These are phyloP conservation scores for Senecio squalidus DNA, from an alignment of 140 eudicot genomes.

Conservation along the genomic window DNA sequence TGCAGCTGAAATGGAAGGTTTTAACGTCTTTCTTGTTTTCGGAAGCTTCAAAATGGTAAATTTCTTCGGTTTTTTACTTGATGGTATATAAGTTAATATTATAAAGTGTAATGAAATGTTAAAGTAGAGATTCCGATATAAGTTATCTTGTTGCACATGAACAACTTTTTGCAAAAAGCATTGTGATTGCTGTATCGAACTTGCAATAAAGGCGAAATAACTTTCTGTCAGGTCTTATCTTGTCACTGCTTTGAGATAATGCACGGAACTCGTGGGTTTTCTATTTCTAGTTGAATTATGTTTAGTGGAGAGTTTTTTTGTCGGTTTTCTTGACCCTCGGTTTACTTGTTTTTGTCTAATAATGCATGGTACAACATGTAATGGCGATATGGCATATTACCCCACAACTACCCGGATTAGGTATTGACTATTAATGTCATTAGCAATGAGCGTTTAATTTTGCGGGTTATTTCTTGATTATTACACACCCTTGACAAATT, in stretches of 20 bases:
- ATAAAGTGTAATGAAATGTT: neutral
- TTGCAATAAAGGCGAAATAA: conserved; percentile 30
- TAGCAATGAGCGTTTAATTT: conserved; percentile 5
- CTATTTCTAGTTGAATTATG: conserved; percentile 33
- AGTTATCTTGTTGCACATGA: conserved; percentile 10
- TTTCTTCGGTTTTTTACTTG: too few species aligned
- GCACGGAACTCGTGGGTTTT: conserved; percentile 30
- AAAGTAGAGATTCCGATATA: neutral
- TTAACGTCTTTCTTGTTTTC: neutral
- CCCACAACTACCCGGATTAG: neutral
- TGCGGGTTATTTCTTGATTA: neutral
- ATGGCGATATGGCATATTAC: conserved; percentile 10
- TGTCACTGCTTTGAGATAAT: conserved; percentile 28
- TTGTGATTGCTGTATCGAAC: conserved; percentile 28
- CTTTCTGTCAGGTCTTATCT: conserved; percentile 33
- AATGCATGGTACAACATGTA: conserved; percentile 16
- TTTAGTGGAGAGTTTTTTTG: conserved; percentile 13
- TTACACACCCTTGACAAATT: conserved; percentile 1
- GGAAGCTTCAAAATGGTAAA: neutral
- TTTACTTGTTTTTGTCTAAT: conserved; percentile 25
- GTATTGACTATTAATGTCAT: conserved; percentile 5
- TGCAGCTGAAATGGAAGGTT: too few species aligned
- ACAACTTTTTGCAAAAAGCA: conserved; percentile 21
- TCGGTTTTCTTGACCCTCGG: neutral
- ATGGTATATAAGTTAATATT: neutral